Evolutionary conservation across 2,329 filamentous ascomycete species (phyloP).

Genomic region (Alternaria metachromatica): DNA sequence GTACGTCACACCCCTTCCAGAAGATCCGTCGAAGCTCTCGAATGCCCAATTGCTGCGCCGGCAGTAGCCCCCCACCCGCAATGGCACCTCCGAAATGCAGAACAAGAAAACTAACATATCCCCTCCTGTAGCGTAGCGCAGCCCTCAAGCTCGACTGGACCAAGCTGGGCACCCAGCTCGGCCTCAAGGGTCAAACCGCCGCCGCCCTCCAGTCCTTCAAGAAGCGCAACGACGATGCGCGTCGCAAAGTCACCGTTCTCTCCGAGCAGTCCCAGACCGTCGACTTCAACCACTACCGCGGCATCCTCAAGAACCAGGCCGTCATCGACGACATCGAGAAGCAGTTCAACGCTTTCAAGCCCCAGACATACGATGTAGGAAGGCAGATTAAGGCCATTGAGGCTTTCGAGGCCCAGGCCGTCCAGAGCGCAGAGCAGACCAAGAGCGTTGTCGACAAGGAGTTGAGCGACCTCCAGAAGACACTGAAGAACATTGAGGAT

Average conservation of each 20-base stretch:
- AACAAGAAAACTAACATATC: slow-evolving; percentile 41
- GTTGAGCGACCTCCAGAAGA: slow-evolving; percentile 91
- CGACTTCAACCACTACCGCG: slow-evolving; percentile 94
- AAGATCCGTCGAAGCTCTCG: slow-evolving; percentile 26
- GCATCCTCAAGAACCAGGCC: slow-evolving; percentile 91
- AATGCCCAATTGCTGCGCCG: slow-evolving; percentile 42
- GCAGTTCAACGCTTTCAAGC: slow-evolving; percentile 91
- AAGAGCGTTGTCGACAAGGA: slow-evolving; percentile 96
- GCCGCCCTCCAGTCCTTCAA: slow-evolving; percentile 94
- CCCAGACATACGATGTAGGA: slow-evolving; percentile 86
- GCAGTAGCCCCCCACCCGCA: slow-evolving; percentile 30
- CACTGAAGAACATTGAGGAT: slow-evolving; percentile 95
- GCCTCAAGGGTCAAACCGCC: slow-evolving; percentile 93
- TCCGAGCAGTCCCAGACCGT: slow-evolving; percentile 83
- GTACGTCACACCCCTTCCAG: slow-evolving; percentile 42
- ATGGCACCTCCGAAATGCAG: slow-evolving; percentile 30
- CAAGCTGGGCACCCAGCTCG: slow-evolving; percentile 91
- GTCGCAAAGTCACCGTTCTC: slow-evolving; percentile 87
- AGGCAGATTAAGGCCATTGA: slow-evolving; percentile 98
- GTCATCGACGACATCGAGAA: slow-evolving; percentile 97
- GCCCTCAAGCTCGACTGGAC: slow-evolving; percentile 99
- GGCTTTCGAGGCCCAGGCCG: slow-evolving; percentile 93
- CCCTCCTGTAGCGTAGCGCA: slow-evolving; percentile 80
- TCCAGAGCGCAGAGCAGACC: slow-evolving; percentile 96
- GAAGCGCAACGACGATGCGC: slow-evolving; percentile 98